phyloP scores from a whole-genome alignment of 2,329 filamentous ascomycete species.

The Alternaria hordeiaustralica region DNA sequence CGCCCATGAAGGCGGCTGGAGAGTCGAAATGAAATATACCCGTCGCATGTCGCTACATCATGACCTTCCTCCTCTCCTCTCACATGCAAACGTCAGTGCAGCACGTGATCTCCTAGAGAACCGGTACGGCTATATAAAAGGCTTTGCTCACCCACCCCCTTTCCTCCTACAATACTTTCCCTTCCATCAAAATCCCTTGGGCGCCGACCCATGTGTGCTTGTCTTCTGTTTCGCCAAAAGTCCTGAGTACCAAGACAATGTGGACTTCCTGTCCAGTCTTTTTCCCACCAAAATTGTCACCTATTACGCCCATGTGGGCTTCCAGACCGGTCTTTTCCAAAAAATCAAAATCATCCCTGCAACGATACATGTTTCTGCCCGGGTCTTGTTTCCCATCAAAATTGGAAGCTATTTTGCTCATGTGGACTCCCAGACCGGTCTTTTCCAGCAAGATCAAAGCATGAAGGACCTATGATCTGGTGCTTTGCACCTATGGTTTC shows the following conservation, averaged over 20 bases:
- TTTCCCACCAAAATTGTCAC: not conserved
- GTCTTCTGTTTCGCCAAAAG: not conserved
- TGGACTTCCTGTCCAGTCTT: not conserved
- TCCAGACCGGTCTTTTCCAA: not conserved
- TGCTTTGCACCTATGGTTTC: not conserved
- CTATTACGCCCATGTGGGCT: not conserved
- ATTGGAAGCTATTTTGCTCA: not conserved
- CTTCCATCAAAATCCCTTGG: not conserved
- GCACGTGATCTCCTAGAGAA: not conserved
- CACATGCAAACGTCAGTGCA: not conserved
- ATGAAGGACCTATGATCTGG: not conserved
- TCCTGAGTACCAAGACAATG: not conserved
- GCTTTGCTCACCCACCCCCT: not conserved
- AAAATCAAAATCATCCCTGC: not conserved
- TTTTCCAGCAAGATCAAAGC: not conserved
- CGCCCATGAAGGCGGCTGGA: not conserved
- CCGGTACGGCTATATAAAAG: not conserved
- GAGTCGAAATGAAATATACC: constrained; percentile 11
- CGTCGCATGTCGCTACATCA: not conserved
- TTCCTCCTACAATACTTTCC: not conserved
- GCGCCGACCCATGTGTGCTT: fast-evolving
- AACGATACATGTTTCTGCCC: not conserved
- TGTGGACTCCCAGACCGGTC: not conserved
- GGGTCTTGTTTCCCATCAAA: not conserved
- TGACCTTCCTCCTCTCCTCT: not conserved